These are phyloP conservation scores for Leucocoprinus leucothites DNA, from an alignment of 768 basidiomycete genomes.

Conservation along the genomic window DNA sequence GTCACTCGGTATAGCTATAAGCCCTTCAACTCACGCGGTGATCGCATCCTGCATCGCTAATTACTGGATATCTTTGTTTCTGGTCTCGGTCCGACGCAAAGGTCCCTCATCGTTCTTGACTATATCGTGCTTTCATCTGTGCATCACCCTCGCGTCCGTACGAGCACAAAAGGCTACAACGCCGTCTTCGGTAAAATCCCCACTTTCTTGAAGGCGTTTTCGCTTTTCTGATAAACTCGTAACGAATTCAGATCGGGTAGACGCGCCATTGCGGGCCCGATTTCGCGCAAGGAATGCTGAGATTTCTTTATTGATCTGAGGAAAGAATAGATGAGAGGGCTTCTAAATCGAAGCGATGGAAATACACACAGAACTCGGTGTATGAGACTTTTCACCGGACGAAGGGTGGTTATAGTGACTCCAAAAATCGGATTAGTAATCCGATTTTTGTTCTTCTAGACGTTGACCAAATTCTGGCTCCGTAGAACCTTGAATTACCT, in stretches of 20 bases:
- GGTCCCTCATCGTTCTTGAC: too few relatives aligned
- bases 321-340: not conserved
- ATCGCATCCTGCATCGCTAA: not conserved
- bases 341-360: too few relatives aligned
- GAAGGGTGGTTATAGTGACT: slow-evolving; percentile 50
- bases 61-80: slow-evolving; percentile 51
- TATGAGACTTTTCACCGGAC: slow-evolving; percentile 40
- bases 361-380: slow-evolving; percentile 39
- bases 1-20: slow-evolving; percentile 1
- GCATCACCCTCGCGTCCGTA: slow-evolving; percentile 70
- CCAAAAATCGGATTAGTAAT: too few relatives aligned
- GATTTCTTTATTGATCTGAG: slow-evolving; percentile 66
- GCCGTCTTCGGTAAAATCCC: slow-evolving; percentile 12
- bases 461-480: slow-evolving; percentile 15
- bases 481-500: slow-evolving; percentile 12
- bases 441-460: slow-evolving; percentile 68
- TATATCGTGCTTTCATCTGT: slow-evolving; percentile 84
- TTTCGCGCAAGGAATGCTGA: slow-evolving; percentile 70
- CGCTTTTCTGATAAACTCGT: slow-evolving; percentile 56
- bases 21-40: not conserved
- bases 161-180: slow-evolving; percentile 61
- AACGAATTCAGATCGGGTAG: slow-evolving; percentile 72
- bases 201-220: slow-evolving; percentile 33
- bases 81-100: slow-evolving; percentile 34
- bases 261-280: slow-evolving; percentile 68